Base-by-base conservation (phyloP, 768 basidiomycete species). In the Porphyrellus cyaneotinctus region DNA sequence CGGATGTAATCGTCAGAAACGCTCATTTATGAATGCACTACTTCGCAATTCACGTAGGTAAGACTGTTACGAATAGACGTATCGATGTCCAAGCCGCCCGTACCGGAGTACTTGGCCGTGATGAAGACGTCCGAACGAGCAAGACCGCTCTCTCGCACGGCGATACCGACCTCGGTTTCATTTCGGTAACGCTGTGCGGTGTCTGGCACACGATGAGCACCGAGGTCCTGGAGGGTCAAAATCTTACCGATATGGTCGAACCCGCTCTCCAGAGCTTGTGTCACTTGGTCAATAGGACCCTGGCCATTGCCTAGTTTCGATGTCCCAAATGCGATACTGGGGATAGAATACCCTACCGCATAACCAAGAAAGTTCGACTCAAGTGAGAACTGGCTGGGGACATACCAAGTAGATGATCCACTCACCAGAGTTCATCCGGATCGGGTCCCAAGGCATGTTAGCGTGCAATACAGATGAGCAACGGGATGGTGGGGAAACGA, bases 171-270 rank as follows among this genome's bases (percentile, higher is more conserved):
- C 58, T 87, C 83, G 1, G 58, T 61, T 67, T 86, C 85, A 49
- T 85, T 87, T n/a, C 72, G 51, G 66, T 87, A 87, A 0, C 63
- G 17, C 59, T 86, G 83, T 2, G 84, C 84, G 2, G 83, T 86
- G 54, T 84, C 83, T 84, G 56, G 20, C 24, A 10, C n/a, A n/a
- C 18, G 18, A 46, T 51, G 22, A 46, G 41, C 37, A 26, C 10
- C 9, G 5, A 28, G 9, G 26, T 39, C 9, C 20, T 15, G 11
- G 20, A 39, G 38, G 13, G 22, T 22, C 10, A 9, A 13, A 14
- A 23, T n/a, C 35, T 32, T 57, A 82, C 85, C 84, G 43, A 87
- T 65, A 61, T 86, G 85, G 43, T 70, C 69, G 71, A 85, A 85
- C 4, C 84, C 84, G 6, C 78, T 75, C 1, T 75, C 75, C 42